Percentiles rank a stretch among this genome's conserved stretches.
Conservation (phyloP, 1,284 basidiomycete genomes). For the Leccinum subfulvum region DNA sequence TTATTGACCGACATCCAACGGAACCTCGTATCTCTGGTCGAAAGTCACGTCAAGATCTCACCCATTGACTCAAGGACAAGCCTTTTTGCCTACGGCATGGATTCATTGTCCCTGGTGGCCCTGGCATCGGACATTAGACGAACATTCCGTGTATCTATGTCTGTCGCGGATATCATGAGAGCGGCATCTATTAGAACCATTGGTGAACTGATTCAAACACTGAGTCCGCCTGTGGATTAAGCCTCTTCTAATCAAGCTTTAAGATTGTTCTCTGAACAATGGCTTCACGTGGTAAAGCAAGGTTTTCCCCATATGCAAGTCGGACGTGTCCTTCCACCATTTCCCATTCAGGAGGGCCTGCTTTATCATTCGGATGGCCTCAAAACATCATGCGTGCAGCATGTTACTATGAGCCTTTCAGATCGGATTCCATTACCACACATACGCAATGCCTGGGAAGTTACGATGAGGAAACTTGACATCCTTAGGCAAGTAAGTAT, state of each 20-base stretch:
- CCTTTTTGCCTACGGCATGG: conserved; percentile 47
- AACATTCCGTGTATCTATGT: conserved; percentile 30
- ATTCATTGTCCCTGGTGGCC: conserved; percentile 43
- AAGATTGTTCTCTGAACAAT: conserved; percentile 29
- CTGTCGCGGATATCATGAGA: conserved; percentile 45
- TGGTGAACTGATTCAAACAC: conserved; percentile 25
- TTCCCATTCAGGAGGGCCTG: conserved; percentile 50
- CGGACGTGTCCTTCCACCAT: conserved; percentile 42
- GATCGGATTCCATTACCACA: conserved; percentile 22
- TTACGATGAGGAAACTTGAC: conserved; percentile 34
- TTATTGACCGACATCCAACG: conserved; percentile 1
- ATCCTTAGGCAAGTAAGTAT: conserved; percentile 40
- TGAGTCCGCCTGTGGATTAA: neutral
- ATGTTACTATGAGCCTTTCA: conserved; percentile 39
- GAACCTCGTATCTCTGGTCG: conserved; percentile 16
- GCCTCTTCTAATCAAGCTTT: conserved; percentile 9
- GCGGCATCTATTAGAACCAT: conserved; percentile 37
- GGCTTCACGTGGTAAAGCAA: conserved; percentile 30
- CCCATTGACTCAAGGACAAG: conserved; percentile 27
- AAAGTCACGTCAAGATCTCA: conserved; percentile 11
- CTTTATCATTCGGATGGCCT: conserved; percentile 42
- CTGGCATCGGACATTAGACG: conserved; percentile 39
- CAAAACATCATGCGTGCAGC: conserved; percentile 46
- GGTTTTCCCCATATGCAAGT: conserved; percentile 29
- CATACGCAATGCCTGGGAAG: conserved; percentile 39